Base-by-base conservation (phyloP, 1,139 yeast genomes). In the Yamadazyma jaroonii region DNA sequence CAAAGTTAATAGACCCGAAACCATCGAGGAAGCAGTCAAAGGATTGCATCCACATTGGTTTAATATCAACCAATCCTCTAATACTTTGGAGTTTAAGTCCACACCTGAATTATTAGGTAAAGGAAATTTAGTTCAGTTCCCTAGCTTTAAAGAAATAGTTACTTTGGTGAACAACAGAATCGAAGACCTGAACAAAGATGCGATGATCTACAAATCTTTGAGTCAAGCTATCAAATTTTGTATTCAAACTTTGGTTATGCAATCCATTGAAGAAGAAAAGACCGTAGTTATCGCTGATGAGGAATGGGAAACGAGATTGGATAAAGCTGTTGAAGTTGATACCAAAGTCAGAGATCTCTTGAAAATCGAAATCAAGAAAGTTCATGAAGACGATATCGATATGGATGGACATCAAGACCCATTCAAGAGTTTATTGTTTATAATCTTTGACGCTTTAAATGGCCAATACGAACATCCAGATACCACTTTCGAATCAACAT, bases 11-110 rank as follows among this genome's bases (percentile, higher is more conserved):
- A 68, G 85, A 37, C 71, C 87, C 1, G 96, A 88, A 47, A 77
- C 83, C 0, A 65, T 81, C 10, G 96, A 89, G 51, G 97, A 89
- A 56, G 84, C 96, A 0, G 59, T 60, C n/a, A 78, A 78, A 43
- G 97, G 97, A 0, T 65, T 92, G 22, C 81, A 87, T 53, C 97
- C 97, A 0, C 77, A 85, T 52, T 76, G 83, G 79, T 81, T 76
- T 52, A 66, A 63, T 36, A 57, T 69, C 7, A 53, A 68, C 32
- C 75, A 69, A 47, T 65, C 79, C 0, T 59, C 75, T 4, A 67
- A 65, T 32, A 61, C 67, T 0, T 42, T 44, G 0, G 74, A 67
- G n/a, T 64, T 64, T 45, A 67, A 64, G 31, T 51, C 79, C 0
- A 72, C 78, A 0, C 38, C 59, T 7, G 78, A 75, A 30, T 52